A percentile compares a stretch with the other conserved stretches of the same genome.
These are phyloP conservation scores for Kalaharituber pfeilii DNA, from an alignment of 2,329 filamentous ascomycete genomes.

Conservation along the genomic window DNA sequence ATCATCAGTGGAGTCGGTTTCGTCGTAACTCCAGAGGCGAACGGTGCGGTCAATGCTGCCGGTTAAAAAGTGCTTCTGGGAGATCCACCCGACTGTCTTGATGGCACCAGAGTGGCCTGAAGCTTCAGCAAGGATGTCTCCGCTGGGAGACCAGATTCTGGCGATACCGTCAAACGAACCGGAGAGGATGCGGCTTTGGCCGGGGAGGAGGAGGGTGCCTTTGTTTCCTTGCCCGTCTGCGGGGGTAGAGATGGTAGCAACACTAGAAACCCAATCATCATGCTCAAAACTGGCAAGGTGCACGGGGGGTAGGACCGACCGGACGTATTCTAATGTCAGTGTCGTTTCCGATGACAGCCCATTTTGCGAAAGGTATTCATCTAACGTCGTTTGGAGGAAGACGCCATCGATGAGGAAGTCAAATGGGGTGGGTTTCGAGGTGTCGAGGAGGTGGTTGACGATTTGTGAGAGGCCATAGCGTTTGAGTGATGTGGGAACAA, in stretches of 20 bases:
- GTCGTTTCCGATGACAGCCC: constrained; percentile 80
- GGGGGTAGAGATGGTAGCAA: constrained; percentile 42
- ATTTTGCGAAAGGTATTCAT: constrained; percentile 72
- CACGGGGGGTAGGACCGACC: constrained; percentile 71
- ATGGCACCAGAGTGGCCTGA: constrained; percentile 64
- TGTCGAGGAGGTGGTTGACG: constrained; percentile 55
- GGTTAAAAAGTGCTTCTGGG: constrained; percentile 46
- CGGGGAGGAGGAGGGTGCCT: constrained; percentile 18
- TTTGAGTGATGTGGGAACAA: constrained; percentile 34
- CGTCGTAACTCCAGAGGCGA: constrained; percentile 74
- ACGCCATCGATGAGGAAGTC: constrained; percentile 93
- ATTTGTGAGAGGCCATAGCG: constrained; percentile 54
- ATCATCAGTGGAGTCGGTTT: constrained; percentile 39
- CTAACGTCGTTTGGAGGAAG: constrained; percentile 74
- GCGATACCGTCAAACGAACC: constrained; percentile 81
- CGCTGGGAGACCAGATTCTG: constrained; percentile 58
- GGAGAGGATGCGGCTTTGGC: constrained; percentile 52
- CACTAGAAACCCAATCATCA: constrained; percentile 85
- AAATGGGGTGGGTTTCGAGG: constrained; percentile 52
- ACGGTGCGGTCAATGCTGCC: constrained; percentile 71
- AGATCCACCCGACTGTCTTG: constrained; percentile 70
- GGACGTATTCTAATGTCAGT: constrained; percentile 79
- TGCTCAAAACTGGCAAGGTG: constrained; percentile 90
- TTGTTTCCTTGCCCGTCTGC: constrained; percentile 41
- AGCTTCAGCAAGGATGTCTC: constrained; percentile 56